Conservation (phyloP, 495 filamentous ascomycete species). For the Clohesyomyces aquaticus region DNA sequence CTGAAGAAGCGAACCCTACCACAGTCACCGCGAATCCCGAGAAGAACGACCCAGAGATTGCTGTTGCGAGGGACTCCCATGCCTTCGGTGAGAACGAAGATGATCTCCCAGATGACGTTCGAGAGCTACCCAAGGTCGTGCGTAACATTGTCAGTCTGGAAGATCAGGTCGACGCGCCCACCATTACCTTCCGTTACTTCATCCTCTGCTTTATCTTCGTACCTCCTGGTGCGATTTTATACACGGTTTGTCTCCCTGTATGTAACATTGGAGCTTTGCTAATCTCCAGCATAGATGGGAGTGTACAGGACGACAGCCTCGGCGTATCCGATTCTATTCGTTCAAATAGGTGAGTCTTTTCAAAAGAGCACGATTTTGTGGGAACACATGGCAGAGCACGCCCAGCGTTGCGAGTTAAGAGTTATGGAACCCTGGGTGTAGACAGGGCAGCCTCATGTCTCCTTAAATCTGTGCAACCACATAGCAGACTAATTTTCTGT, state of each 20-base stretch:
- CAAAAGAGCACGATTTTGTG: neutral
- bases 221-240: conserved; percentile 58
- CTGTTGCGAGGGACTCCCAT: conserved; percentile 6
- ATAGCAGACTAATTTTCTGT: neutral
- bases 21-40: neutral
- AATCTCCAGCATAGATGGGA: no score
- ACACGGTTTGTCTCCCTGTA: no score
- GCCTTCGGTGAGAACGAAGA: conserved; percentile 5
- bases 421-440: no score
- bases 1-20: neutral
- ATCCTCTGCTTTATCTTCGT: conserved; percentile 58
- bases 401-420: no score
- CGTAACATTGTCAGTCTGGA: conserved; percentile 57
- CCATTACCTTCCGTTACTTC: conserved; percentile 62
- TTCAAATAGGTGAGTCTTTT: conserved; percentile 45
- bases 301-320: conserved; percentile 59
- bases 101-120: conserved; percentile 22
- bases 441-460: no score
- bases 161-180: conserved; percentile 57
- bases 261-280: no score
- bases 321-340: conserved; percentile 55
- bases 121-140: conserved; percentile 43
- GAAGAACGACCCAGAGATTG: conserved; percentile 20
- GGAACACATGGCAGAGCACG: no score
- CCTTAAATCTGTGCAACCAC: neutral